A percentile compares a stretch with the other conserved stretches of the same genome.
Conservation (phyloP, 2,329 filamentous ascomycete genomes). For the Beauveria brongniartii region DNA sequence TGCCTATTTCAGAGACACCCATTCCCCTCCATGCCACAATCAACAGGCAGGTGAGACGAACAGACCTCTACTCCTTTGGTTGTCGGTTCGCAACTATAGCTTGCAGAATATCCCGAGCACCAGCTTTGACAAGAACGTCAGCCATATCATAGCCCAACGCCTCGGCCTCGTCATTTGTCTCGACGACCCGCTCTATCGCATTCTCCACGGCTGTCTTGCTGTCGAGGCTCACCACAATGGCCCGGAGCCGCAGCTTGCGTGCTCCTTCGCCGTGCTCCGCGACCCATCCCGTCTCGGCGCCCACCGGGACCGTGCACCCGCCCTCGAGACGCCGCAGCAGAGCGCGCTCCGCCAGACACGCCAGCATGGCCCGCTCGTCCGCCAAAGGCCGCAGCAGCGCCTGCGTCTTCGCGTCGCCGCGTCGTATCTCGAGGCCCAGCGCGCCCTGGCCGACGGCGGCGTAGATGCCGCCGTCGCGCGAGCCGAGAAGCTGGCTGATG, state of each 20-base stretch:
- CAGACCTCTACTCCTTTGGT: background rate
- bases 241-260: slow-evolving; percentile 59
- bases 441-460: slow-evolving; percentile 93
- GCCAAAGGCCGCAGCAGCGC: slow-evolving; percentile 55
- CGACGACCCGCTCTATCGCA: slow-evolving; percentile 53
- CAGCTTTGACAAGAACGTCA: slow-evolving; percentile 60
- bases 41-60: background rate
- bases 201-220: slow-evolving; percentile 68
- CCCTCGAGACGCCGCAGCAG: slow-evolving; percentile 84
- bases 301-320: slow-evolving; percentile 91
- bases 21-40: background rate
- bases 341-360: slow-evolving; percentile 71
- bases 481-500: slow-evolving; percentile 73
- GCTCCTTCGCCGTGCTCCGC: slow-evolving; percentile 18
- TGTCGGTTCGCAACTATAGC: slow-evolving; percentile 51
- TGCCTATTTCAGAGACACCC: background rate
- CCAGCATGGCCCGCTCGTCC: slow-evolving; percentile 58
- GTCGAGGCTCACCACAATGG: slow-evolving; percentile 76
- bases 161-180: slow-evolving; percentile 61
- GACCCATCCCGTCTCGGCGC: slow-evolving; percentile 76
- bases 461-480: slow-evolving; percentile 64
- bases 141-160: slow-evolving; percentile 70
- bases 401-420: slow-evolving; percentile 56
- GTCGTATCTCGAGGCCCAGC: slow-evolving; percentile 74
- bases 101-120: slow-evolving; percentile 77